phyloP scores from a whole-genome alignment of 2,329 filamentous ascomycete genomes.

The Graphilbum ipis-grandicollis region DNA sequence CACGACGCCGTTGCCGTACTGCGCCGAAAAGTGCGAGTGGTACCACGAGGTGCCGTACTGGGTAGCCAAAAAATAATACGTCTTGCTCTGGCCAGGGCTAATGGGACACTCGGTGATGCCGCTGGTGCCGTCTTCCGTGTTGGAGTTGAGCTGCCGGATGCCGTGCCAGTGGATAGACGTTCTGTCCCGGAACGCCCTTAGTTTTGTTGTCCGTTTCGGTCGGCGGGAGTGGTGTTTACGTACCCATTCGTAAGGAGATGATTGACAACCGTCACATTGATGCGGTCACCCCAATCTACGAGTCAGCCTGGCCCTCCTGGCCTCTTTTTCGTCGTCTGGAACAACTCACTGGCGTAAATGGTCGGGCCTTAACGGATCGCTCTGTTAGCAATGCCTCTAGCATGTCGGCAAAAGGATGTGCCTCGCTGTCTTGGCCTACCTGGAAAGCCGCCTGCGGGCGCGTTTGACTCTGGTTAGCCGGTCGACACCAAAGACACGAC shows the following conservation, averaged over 20 bases:
- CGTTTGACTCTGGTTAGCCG: not conserved
- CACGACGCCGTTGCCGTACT: conserved; percentile 40
- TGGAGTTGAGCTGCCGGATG: conserved; percentile 28
- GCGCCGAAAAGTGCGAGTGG: conserved; percentile 41
- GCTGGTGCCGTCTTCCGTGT: conserved; percentile 35
- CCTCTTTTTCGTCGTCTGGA: too few relatives aligned
- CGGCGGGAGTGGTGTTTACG: conserved; percentile 1
- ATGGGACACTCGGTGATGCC: conserved; percentile 48
- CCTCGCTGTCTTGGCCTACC: not conserved
- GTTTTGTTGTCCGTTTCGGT: not conserved
- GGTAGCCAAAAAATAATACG: conserved; percentile 33
- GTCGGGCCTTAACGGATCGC: conserved; percentile 1
- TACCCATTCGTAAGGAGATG: conserved; percentile 29
- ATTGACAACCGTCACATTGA: conserved; percentile 48
- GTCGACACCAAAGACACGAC: not conserved
- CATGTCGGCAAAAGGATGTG: too few relatives aligned
- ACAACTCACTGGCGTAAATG: conserved; percentile 2
- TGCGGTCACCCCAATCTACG: conserved; percentile 28
- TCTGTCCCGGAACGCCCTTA: too few relatives aligned
- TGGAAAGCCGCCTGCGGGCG: conserved; percentile 2
- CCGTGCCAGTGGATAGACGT: conserved; percentile 36
- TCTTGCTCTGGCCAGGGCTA: conserved; percentile 37
- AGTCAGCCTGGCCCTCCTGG: too few relatives aligned
- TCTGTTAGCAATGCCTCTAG: too few relatives aligned
- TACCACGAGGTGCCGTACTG: conserved; percentile 41